These are phyloP conservation scores for Penicillium thymicola DNA, from an alignment of 2,329 filamentous ascomycete species.

Conservation along the genomic window DNA sequence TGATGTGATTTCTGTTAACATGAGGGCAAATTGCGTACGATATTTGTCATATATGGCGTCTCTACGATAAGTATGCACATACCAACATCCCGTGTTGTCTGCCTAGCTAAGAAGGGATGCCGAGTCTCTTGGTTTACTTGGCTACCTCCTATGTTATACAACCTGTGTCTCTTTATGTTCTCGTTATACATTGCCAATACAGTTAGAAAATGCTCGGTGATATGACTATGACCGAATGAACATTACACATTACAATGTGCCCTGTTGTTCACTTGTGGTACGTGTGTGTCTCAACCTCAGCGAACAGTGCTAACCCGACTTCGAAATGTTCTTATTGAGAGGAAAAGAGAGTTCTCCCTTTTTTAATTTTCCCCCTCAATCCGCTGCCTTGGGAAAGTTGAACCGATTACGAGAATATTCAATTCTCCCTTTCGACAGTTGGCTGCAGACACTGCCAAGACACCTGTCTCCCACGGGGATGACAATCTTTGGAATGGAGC, in stretches of 20 bases:
- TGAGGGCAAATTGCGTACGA: neutral
- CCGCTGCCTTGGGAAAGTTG: neutral
- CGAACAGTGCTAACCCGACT: neutral
- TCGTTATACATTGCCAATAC: neutral
- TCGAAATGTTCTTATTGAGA: neutral
- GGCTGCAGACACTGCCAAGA: neutral
- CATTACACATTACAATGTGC: neutral
- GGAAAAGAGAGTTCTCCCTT: too few species aligned
- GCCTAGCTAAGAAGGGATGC: neutral
- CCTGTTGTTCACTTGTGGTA: neutral
- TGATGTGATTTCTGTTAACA: neutral
- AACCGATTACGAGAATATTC: neutral
- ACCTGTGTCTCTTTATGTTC: neutral
- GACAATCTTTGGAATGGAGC: neutral
- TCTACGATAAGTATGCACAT: neutral
- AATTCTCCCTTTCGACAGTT: neutral
- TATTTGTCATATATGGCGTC: neutral
- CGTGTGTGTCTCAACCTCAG: neutral
- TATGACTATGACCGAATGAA: neutral
- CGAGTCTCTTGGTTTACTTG: neutral
- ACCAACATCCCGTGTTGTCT: neutral
- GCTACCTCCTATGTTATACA: neutral
- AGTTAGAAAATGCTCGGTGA: neutral
- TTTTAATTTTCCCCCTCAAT: too few species aligned
- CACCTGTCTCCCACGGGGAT: neutral